Conservation (phyloP, 805 yeast genomes). For the Candida nitratophila region DNA sequence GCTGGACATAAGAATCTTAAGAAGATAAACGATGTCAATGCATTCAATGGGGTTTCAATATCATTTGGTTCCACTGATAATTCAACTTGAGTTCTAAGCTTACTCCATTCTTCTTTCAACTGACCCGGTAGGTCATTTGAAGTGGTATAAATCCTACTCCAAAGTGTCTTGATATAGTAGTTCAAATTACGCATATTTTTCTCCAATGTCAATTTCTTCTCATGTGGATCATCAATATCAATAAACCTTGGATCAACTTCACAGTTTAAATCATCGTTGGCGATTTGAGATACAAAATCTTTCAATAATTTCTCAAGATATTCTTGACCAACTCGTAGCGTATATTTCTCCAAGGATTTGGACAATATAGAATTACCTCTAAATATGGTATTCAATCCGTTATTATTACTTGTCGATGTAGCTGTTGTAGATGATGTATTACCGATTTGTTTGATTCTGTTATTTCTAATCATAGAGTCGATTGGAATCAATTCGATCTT, state of each 20-base stretch:
- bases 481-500: conserved; percentile 54
- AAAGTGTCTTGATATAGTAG: conserved; percentile 47
- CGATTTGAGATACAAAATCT: conserved; percentile 47
- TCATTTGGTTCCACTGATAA: conserved; percentile 51
- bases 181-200: conserved; percentile 43
- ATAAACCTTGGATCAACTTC: conserved; percentile 72
- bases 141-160: conserved; percentile 60
- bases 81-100: conserved; percentile 59
- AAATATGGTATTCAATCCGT: conserved; percentile 57
- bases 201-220: conserved; percentile 33
- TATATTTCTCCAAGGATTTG: conserved; percentile 71
- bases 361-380: conserved; percentile 83
- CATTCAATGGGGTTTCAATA: conserved; percentile 47
- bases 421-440: conserved; percentile 19
- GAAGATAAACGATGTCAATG: conserved; percentile 78
- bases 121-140: conserved; percentile 69
- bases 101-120: conserved; percentile 56
- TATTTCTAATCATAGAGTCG: conserved; percentile 37
- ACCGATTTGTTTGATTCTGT: conserved; percentile 21
- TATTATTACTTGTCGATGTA: conserved; percentile 29
- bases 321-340: conserved; percentile 71
- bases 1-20: conserved; percentile 88
- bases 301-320: conserved; percentile 71
- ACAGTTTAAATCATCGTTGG: conserved; percentile 45
- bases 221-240: conserved; percentile 27